phyloP scores from a whole-genome alignment of 179 eudicot genomes.

The Silene vulgaris region DNA sequence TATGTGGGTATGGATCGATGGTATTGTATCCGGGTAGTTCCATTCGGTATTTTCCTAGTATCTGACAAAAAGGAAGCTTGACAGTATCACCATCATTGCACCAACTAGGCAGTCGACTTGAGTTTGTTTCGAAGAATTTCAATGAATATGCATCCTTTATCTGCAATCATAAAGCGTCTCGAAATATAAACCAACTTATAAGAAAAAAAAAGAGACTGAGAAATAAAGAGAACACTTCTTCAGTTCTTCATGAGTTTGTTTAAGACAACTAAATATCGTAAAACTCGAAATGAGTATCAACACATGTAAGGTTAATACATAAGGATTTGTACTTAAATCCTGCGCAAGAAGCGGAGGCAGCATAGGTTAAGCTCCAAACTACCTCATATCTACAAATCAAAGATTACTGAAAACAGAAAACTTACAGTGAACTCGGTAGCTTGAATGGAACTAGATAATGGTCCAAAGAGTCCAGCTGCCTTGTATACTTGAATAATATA shows the following conservation, averaged over 20 bases:
- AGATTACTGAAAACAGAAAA: background rate
- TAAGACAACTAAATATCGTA: too few relatives aligned
- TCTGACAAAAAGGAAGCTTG: constrained; percentile 87
- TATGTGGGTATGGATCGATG: constrained; percentile 69
- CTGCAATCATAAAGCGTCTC: constrained; percentile 39
- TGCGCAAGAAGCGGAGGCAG: too few relatives aligned
- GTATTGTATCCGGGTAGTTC: constrained; percentile 87
- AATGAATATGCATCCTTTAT: constrained; percentile 86
- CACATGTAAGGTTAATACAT: too few relatives aligned
- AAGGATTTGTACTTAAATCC: too few relatives aligned
- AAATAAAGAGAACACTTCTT: too few relatives aligned
- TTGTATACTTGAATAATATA: constrained; percentile 82
- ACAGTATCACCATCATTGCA: constrained; percentile 69
- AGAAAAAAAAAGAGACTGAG: too few relatives aligned
- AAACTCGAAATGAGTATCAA: too few relatives aligned
- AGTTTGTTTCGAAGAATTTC: constrained; percentile 64
- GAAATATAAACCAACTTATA: too few relatives aligned
- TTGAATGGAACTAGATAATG: constrained; percentile 65
- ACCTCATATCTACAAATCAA: too few relatives aligned
- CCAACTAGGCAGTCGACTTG: constrained; percentile 86
- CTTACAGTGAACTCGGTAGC: constrained; percentile 95
- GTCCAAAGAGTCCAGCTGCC: constrained; percentile 78
- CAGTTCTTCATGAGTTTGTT: too few relatives aligned
- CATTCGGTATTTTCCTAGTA: constrained; percentile 80
- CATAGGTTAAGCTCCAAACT: too few relatives aligned